phyloP scores from a whole-genome alignment of 1,284 basidiomycete genomes.

The Sanguinoderma infundibulare region DNA sequence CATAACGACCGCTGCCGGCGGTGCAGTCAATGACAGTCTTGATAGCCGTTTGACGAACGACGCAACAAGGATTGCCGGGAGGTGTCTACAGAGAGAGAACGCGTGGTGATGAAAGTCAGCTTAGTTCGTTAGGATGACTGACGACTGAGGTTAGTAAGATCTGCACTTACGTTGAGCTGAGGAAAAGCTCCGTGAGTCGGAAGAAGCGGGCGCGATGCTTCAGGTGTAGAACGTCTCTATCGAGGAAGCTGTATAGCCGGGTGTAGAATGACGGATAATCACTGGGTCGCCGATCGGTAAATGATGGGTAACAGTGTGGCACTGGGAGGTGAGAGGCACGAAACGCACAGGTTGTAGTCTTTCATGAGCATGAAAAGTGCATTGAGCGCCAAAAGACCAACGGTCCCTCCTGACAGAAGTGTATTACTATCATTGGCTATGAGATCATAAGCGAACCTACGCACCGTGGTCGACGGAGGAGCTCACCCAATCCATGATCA shows the following conservation, averaged over 20 bases:
- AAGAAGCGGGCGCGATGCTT: constrained; percentile 96
- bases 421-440: not conserved
- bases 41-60: constrained; percentile 94
- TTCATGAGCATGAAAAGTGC: constrained; percentile 91
- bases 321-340: not conserved
- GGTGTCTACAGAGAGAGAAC: constrained; percentile 57
- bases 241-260: constrained; percentile 89
- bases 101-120: not conserved
- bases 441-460: constrained; percentile 18
- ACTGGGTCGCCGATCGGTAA: constrained; percentile 42
- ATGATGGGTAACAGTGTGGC: not conserved
- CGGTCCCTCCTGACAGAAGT: constrained; percentile 69
- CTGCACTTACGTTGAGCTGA: constrained; percentile 81
- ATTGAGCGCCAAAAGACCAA: constrained; percentile 92
- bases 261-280: constrained; percentile 98
- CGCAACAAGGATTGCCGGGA: constrained; percentile 89
- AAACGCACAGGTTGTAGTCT: constrained; percentile 87
- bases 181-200: constrained; percentile 88
- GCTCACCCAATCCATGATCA: constrained; percentile 95
- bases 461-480: constrained; percentile 84
- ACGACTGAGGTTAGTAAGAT: not conserved
- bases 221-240: constrained; percentile 86
- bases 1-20: constrained; percentile 91
- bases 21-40: constrained; percentile 82
- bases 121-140: not conserved